Base-by-base conservation (phyloP, 768 basidiomycete species). In the button mushroom (Agaricus bisporus) region DNA sequence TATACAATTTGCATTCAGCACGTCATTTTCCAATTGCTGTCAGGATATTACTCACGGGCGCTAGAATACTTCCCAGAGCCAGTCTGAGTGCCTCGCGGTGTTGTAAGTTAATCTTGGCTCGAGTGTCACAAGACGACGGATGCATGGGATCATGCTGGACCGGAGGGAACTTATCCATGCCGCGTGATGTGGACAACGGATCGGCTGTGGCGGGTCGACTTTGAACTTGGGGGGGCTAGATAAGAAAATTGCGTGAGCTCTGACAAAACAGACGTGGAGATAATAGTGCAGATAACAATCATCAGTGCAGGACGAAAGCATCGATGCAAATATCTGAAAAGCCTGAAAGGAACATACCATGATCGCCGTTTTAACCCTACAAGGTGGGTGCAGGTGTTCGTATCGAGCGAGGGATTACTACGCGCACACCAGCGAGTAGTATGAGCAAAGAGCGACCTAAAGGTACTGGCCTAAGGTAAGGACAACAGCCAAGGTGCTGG, bases 31-130 rank as follows among this genome's bases (percentile, higher is more conserved):
- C 26, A 37, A 56, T 52, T 17, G 25, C 47, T 15, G 52, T 47
- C 49, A 15, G 46, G 48, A 43, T 45, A 39, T 38, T 52, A 73
- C 81, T 66, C 62, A 83, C 82, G 57, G 82, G 81, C 10, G 77
- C 68, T 11, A 85, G 66, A 41, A 85, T 82, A 59, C 79, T 81
- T 18, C 83, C 83, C 48, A 85, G 65, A 0, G 78, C 81, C 25
- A 82, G 73, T 36, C 78, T 71, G 22, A 83, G 67, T 7, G 78
- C 76, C 54, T 79, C 76, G 41, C 72, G 71, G 56, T 78, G 76
- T 49, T 73, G 71, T 3, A 66, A 61, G 54, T 73, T 54, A 48
- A 48, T 35, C 41, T 48, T 48, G 53, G 39, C 20, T 41, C 53
- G 46, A 14, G 47, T 20, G 53, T 54, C 53, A 54, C 26, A 20